These are phyloP conservation scores for Oryza coarctata DNA, from an alignment of 176 grass and related monocot species.

Conservation along the genomic window DNA sequence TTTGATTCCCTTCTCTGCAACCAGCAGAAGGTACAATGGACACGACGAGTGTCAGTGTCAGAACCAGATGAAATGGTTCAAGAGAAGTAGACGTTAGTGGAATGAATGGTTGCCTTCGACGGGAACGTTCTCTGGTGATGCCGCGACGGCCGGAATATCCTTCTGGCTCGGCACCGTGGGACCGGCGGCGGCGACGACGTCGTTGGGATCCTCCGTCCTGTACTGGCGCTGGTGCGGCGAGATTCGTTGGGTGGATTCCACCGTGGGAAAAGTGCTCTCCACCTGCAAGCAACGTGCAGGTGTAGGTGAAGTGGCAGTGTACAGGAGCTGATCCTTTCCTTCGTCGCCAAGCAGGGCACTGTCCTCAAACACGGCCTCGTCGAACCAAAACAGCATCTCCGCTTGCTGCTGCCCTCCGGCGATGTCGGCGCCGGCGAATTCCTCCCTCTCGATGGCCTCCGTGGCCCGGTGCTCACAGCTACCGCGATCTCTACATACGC, in stretches of 20 bases:
- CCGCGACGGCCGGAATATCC: neutral
- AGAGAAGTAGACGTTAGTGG: neutral
- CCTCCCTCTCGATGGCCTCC: neutral
- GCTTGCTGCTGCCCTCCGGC: constrained; percentile 11
- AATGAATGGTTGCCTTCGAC: constrained; percentile 35
- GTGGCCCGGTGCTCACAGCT: neutral
- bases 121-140: neutral
- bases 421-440: neutral
- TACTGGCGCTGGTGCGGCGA: neutral
- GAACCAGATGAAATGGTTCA: neutral
- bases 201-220: neutral
- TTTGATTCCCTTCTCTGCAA: constrained; percentile 22
- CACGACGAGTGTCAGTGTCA: neutral
- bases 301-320: neutral
- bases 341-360: constrained; percentile 41
- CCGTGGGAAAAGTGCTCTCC: constrained; percentile 37
- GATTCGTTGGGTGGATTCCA: constrained; percentile 31
- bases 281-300: constrained; percentile 39
- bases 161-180: neutral
- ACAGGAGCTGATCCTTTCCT: constrained; percentile 54
- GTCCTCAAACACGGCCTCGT: constrained; percentile 63
- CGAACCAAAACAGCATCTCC: constrained; percentile 60
- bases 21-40: no score
- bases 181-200: neutral
- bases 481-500: neutral